Evolutionary conservation across 805 yeast genomes (phyloP), one percentile per base, ranked within the genome.

Genomic region (Pichia heedii): DNA sequence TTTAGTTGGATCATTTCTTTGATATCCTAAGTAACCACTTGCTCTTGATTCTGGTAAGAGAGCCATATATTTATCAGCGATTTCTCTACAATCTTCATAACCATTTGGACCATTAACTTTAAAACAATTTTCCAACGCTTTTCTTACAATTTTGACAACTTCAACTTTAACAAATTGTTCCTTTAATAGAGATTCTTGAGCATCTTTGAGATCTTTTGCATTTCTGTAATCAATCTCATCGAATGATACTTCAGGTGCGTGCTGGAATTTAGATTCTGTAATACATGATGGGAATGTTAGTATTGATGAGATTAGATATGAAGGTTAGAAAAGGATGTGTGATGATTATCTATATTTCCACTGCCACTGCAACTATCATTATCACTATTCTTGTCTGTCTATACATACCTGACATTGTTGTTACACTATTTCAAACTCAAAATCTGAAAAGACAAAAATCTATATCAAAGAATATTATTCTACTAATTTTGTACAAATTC

Each of bases 1-100:
- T 67, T 84, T 82, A 32, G 84, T 70, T 37, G 90, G 93, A 59
- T 84, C 95, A 66, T 84, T 84, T 74, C 85, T 81, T 68, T 85
- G 94, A 68, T 84, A 84, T n/a, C 87, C 90, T 58, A 79, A 67
- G 66, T 73, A 84, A 36, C 95, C 95, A 53, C 76, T 73, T 47
- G 81, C 72, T 53, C 78, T 74, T 53, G 81, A 74, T 40, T 72
- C 65, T 44, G 86, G 89, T 45, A 84, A 69, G 84, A 85, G 71
- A 54, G 81, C 84, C 69, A 85, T 66, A 62, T 85, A 84, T 67
- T 70, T 77, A 66, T 82, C 81, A 26, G 88, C 83, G 54, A 85
- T 68, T 38, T 84, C 84, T 62, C 81, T 76, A 67, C 95, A 85
- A 62, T 83, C 85, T 67, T 84, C 88, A 55, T 73, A 74, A 47